Evolutionary conservation across 768 basidiomycete species (phyloP).

Genomic region (Psilocybe azurescens): DNA sequence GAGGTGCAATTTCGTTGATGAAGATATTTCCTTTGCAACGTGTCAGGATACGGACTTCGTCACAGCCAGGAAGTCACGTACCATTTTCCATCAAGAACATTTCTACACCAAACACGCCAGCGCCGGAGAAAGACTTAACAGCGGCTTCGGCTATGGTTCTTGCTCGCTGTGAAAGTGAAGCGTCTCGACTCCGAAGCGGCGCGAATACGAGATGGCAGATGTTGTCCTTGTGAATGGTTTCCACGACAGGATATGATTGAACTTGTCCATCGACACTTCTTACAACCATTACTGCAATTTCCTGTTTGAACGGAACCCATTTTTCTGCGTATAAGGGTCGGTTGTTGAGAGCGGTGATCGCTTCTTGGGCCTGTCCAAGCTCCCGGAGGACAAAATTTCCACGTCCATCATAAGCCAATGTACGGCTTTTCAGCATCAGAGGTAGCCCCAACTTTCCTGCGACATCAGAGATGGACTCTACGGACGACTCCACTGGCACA

Average conservation of each 20-base stretch:
- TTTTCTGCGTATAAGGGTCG: conserved; percentile 92
- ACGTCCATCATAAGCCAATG: conserved; percentile 93
- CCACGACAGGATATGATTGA: conserved; percentile 86
- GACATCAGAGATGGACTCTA: conserved; percentile 56
- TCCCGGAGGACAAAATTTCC: conserved; percentile 85
- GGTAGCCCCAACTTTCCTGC: conserved; percentile 75
- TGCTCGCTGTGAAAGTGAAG: conserved; percentile 62
- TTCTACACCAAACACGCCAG: conserved; percentile 97
- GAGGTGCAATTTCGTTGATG: conserved; percentile 97
- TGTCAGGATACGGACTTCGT: conserved; percentile 3
- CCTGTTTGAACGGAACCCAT: conserved; percentile 88
- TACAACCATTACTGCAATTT: conserved; percentile 98
- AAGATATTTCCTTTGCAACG: conserved; percentile 64
- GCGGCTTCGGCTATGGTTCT: conserved; percentile 80
- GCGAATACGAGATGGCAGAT: conserved; percentile 94
- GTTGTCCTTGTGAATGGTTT: conserved; percentile 93
- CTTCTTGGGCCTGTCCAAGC: conserved; percentile 53
- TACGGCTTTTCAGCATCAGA: conserved; percentile 95
- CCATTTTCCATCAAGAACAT: conserved; percentile 95
- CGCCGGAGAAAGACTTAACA: conserved; percentile 78
- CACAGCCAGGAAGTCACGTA: conserved; percentile 36
- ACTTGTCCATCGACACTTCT: conserved; percentile 77
- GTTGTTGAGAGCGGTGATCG: conserved; percentile 58
- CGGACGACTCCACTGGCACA: conserved; percentile 57
- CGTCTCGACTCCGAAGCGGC: conserved; percentile 71